Evolutionary conservation across 495 filamentous ascomycete genomes (phyloP), one percentile per base, ranked within the genome.

Genomic region (Astrothelium macrocarpum): DNA sequence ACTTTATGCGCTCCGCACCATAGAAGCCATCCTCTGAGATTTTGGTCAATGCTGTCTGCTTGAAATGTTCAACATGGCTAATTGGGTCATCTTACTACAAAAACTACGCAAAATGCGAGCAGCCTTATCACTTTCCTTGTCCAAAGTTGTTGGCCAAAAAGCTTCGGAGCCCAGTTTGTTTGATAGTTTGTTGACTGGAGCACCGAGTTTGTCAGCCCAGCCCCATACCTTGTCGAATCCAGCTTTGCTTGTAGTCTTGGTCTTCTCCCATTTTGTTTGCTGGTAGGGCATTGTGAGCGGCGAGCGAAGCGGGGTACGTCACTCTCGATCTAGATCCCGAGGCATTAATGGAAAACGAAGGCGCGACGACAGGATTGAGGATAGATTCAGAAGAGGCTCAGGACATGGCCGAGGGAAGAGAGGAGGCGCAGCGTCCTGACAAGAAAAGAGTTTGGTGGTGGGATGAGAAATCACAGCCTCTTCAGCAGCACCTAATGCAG

Each of bases 51-150:
- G 12, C 10, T 28, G 2, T 14, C 46, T n/a, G 20, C 12, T 23
- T 18, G 12, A 10, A 4, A 11, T 32, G 5, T 23, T 49, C 60
- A 39, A 2, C n/a, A n/a, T 16, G 59, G 31, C 3, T 1, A n/a
- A 3, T 23, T 16, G 14, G 20, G n/a, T 7, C 49, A 16, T 20
- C 78, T 61, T 72, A 83, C 81, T 88, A 77, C 88, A 91, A 73
- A 92, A 94, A 65, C 85, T 88, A 68, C 84, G 81, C 36, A 94
- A 71, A 49, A 94, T 92, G 11, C 90, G 80, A 43, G 90, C 90
- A 5, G 88, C 88, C 75, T 94, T 92, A 73, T 91, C 87, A 73
- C 82, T 84, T 77, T 94, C 90, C 68, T 86, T 87, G 66, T 92
- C 90, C 63, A 92, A 78, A 16, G 79, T 84, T 64, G 86, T 89